Evolutionary conservation across 768 basidiomycete species (phyloP), one percentile per base, ranked within the genome.

Genomic region (Amanita rimosa): DNA sequence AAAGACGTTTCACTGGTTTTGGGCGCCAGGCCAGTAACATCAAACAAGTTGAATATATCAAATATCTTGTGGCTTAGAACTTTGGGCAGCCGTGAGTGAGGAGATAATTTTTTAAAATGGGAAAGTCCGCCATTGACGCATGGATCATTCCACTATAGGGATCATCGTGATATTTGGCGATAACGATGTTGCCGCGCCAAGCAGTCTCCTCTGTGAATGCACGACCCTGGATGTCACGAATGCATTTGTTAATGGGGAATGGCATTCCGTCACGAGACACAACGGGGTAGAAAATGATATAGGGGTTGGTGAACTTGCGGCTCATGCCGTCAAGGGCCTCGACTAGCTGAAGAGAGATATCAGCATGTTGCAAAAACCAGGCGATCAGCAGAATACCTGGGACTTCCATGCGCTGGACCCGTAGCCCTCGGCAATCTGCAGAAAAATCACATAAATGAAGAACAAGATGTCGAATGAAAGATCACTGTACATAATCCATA

Each of bases 41-140:
- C 46, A 16, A 38, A 27, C 19, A 24, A 33, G 29, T 7, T 22
- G 49, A 19, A 50, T n/a, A n/a, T 43, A 22, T 22, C 22, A 14
- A 29, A 33, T 45, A 34, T 21, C n/a, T 22, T 38, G 35, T n/a
- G 19, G 27, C 33, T 13, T 46, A 17, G 34, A 13, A 24, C 26
- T 41, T 57, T 68, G 66, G 62, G 10, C 74, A 73, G 26, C 72
- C 73, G 58, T 84, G 82, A 36, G 78, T 83, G 57, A 79, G 66
- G 49, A 90, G 75, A 61, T 81, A 87, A 61, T 90, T 90, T 60
- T 85, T 82, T 52, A 90, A 62, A 53, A 90, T 76, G 2, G 87
- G 83, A 54, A 87, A 90, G 58, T 89, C 87, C 33, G 86, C 81
- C 75, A 87, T 88, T n/a, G 83, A 79, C 19, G 77, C 79, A 58